Evolutionary conservation across 192 early-diverging fungal species (phyloP).

Genomic region (Mortierella alpina): DNA sequence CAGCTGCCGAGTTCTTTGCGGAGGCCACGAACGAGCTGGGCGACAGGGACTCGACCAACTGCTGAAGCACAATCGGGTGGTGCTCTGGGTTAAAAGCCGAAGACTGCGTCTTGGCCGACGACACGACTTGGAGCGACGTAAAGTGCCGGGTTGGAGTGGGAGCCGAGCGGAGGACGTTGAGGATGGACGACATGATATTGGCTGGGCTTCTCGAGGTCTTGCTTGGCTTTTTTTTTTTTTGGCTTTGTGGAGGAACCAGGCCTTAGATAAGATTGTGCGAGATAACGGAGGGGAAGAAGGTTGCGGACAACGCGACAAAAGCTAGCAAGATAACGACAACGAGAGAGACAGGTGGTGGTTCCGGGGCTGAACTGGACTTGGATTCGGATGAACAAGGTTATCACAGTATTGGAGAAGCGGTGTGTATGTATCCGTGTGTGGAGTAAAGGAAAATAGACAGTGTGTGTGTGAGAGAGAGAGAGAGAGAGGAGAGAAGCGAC

Average conservation of each 20-base stretch:
- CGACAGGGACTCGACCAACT: constrained; percentile 48
- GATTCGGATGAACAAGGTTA: too few species aligned
- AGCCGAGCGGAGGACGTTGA: constrained; percentile 48
- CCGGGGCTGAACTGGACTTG: neutral
- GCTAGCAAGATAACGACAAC: constrained; percentile 33
- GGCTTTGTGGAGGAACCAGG: neutral
- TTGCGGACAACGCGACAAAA: constrained; percentile 8
- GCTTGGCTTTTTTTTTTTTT: constrained; percentile 9
- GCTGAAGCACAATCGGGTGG: constrained; percentile 48
- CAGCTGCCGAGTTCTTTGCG: neutral
- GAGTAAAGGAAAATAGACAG: constrained; percentile 3
- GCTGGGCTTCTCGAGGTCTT: neutral
- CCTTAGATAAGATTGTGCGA: neutral
- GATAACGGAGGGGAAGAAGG: neutral
- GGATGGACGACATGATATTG: constrained; percentile 49
- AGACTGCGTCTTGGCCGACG: constrained; percentile 12
- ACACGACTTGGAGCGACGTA: constrained; percentile 33
- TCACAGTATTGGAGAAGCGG: neutral
- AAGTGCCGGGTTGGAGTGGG: constrained; percentile 49
- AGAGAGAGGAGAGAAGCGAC: constrained; percentile 13
- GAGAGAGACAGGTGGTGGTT: neutral
- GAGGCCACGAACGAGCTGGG: constrained; percentile 16
- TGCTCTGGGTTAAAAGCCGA: constrained; percentile 45
- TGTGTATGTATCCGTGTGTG: neutral
- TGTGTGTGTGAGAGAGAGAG: neutral